phyloP scores from a whole-genome alignment of 164 flowering plant genomes.

The Aristolochia fimbriata region DNA sequence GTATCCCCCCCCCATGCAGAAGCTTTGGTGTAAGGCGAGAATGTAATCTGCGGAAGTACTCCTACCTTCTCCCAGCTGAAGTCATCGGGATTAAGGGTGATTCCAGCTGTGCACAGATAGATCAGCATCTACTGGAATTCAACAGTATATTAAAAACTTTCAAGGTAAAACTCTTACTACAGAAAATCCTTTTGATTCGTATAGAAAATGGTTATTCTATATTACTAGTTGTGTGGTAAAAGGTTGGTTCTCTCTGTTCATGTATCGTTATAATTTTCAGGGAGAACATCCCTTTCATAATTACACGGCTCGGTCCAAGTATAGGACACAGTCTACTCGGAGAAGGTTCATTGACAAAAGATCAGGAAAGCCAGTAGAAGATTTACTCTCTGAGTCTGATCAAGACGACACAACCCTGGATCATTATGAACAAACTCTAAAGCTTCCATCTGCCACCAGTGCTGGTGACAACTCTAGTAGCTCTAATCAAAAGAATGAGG shows the following conservation, averaged over 20 bases:
- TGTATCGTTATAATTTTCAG: constrained; percentile 25
- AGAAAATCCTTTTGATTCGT: background rate
- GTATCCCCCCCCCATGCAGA: constrained; percentile 24
- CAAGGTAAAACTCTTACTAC: constrained; percentile 39
- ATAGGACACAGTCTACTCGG: constrained; percentile 33
- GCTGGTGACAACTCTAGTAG: constrained; percentile 16
- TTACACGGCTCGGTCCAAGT: constrained; percentile 68
- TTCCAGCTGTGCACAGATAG: constrained; percentile 34
- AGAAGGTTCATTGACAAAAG: constrained; percentile 13
- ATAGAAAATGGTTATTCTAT: background rate
- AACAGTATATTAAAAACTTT: constrained; percentile 48
- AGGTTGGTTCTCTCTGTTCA: background rate
- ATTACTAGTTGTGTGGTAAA: background rate
- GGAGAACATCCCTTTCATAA: constrained; percentile 92
- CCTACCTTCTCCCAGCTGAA: constrained; percentile 80
- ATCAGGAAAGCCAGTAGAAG: constrained; percentile 10
- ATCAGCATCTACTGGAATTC: constrained; percentile 59
- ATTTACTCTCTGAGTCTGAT: constrained; percentile 17
- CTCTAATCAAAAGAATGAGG: constrained; percentile 7
- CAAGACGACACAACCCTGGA: constrained; percentile 20
- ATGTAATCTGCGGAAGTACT: constrained; percentile 63
- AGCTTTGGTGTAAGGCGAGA: constrained; percentile 88
- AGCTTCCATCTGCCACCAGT: constrained; percentile 6
- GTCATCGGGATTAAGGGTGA: constrained; percentile 55
- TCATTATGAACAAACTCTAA: constrained; percentile 8